A percentile compares a stretch with the other conserved stretches of the same genome.
Conservation (phyloP, 129 eudicot genomes). For the Rutidosis leptorrhynchoides region DNA sequence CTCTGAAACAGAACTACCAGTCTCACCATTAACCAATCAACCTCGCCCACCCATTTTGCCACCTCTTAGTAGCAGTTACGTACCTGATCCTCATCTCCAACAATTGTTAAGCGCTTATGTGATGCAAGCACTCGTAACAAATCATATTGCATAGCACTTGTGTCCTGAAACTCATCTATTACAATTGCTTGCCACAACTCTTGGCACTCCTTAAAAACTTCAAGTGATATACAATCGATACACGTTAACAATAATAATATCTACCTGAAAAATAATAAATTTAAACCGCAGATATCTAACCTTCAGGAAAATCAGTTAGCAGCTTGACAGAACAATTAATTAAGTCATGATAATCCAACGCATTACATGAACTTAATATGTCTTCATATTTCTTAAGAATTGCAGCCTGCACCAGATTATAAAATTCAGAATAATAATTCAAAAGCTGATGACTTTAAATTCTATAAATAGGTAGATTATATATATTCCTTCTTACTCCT, state of each 20-base stretch:
- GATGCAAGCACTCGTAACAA: slow-evolving; percentile 72
- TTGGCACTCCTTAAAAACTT: slow-evolving; percentile 70
- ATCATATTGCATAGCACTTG: slow-evolving; percentile 90
- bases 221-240: slow-evolving; percentile 17
- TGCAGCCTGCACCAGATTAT: slow-evolving; percentile 59
- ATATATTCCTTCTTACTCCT: slow-evolving; percentile 51
- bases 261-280: neutral
- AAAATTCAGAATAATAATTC: slow-evolving; percentile 17
- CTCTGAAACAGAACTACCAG: neutral
- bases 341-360: slow-evolving; percentile 92
- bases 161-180: slow-evolving; percentile 95
- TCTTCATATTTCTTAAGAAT: slow-evolving; percentile 66
- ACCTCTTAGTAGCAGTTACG: neutral
- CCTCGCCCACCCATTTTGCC: neutral
- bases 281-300: slow-evolving; percentile 36
- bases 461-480: neutral
- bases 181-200: slow-evolving; percentile 88
- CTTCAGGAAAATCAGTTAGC: slow-evolving; percentile 72
- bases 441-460: slow-evolving; percentile 13
- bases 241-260: slow-evolving; percentile 19
- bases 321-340: slow-evolving; percentile 83
- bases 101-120: slow-evolving; percentile 73
- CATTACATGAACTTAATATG: slow-evolving; percentile 74
- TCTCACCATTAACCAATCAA: neutral
- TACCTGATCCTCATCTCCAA: slow-evolving; percentile 99